These are phyloP conservation scores for Alternaria sp. DNA, from an alignment of 2,329 filamentous ascomycete genomes.

Conservation along the genomic window DNA sequence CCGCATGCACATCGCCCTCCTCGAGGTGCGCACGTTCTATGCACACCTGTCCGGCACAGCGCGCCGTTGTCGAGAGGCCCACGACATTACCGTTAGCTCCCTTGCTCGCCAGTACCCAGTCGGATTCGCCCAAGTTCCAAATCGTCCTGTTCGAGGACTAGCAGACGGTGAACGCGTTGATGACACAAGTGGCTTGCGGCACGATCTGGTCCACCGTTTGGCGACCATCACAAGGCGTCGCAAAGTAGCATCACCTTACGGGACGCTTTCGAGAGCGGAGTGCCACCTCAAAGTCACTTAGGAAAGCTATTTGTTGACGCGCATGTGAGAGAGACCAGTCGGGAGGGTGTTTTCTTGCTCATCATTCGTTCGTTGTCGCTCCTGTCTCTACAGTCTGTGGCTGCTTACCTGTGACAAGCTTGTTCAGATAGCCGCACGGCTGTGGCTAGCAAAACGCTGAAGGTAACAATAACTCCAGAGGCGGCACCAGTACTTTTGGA, in stretches of 20 bases:
- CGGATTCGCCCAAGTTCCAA: conserved; percentile 6
- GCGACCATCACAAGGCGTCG: conserved; percentile 24
- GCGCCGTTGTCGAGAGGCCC: conserved; percentile 14
- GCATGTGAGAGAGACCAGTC: conserved; percentile 33
- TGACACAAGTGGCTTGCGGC: conserved; percentile 26
- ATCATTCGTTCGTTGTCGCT: conserved; percentile 32
- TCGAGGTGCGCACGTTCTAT: conserved; percentile 5
- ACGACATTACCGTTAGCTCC: conserved; percentile 14
- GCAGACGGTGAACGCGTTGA: conserved; percentile 11
- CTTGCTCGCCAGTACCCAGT: conserved; percentile 1
- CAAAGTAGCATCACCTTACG: conserved; percentile 27
- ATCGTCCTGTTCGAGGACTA: conserved; percentile 6
- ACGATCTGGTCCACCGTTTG: conserved; percentile 21
- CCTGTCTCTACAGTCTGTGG: conserved; percentile 14
- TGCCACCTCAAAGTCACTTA: conserved; percentile 22
- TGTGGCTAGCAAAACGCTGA: conserved; percentile 40
- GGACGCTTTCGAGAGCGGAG: conserved; percentile 22
- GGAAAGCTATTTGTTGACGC: conserved; percentile 22
- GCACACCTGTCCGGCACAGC: conserved; percentile 16
- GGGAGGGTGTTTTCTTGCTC: conserved; percentile 4
- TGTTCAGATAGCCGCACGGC: conserved; percentile 46
- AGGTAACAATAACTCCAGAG: conserved; percentile 31
- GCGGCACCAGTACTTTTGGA: conserved; percentile 42
- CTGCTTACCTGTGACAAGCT: conserved; percentile 35
- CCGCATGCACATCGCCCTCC: conserved; percentile 1